phyloP scores from a whole-genome alignment of 176 grass and related monocot species.

The Otatea glauca region DNA sequence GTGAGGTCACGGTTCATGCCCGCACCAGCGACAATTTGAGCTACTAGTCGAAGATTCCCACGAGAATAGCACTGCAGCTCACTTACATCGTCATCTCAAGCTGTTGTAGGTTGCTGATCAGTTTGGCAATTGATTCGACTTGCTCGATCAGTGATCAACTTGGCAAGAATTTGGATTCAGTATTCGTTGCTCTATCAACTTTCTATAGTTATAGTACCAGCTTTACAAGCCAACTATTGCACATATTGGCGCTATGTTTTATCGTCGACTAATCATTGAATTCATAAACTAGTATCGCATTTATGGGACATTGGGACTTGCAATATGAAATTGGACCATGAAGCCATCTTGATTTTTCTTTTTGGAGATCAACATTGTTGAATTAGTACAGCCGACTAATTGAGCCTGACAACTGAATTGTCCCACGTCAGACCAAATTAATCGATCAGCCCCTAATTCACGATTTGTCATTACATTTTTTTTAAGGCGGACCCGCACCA shows the following conservation, averaged over 20 bases:
- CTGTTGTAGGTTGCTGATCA: conserved; percentile 17
- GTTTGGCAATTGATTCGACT: conserved; percentile 13
- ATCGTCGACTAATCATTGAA: background rate
- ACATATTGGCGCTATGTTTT: background rate
- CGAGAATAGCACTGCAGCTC: conserved; percentile 30
- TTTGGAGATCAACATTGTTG: conserved; percentile 14
- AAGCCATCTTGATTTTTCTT: background rate
- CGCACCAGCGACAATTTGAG: conserved; percentile 50
- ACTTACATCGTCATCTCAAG: conserved; percentile 38
- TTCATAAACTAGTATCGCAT: background rate
- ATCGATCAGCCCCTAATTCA: background rate
- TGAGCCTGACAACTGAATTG: background rate
- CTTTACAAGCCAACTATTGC: background rate
- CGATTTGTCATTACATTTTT: background rate
- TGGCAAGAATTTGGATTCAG: conserved; percentile 16
- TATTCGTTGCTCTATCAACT: background rate
- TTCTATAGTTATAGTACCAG: background rate
- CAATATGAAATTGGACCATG: background rate
- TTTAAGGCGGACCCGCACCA: background rate
- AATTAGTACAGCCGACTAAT: conserved; percentile 15
- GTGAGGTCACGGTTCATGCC: conserved; percentile 54
- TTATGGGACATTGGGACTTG: background rate
- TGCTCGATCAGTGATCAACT: conserved; percentile 10
- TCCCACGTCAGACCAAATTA: background rate
- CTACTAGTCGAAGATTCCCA: conserved; percentile 46